Percentiles rank a stretch among this genome's conserved stretches.
Evolutionary conservation across 352 stramenopile genomes (phyloP).

Genomic region (Globisporangium uncinulatum): DNA sequence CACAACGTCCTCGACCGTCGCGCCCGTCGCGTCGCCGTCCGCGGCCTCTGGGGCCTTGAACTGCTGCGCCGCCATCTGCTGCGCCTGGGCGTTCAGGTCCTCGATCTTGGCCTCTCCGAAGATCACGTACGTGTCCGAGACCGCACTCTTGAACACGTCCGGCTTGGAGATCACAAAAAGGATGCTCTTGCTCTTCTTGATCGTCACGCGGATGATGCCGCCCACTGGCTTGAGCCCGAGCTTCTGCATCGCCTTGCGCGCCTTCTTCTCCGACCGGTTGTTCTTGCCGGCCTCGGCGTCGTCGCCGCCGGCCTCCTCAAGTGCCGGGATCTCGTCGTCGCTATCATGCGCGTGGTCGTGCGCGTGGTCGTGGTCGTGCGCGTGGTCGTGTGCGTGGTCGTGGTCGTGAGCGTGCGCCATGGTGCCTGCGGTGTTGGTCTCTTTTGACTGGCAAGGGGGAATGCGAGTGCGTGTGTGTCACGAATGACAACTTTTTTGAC

Average conservation of each 20-base stretch:
- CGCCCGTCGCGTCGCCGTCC: slow-evolving; percentile 29
- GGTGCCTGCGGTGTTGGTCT: slow-evolving; percentile 13
- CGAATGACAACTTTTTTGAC: too few species aligned
- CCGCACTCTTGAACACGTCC: slow-evolving; percentile 97
- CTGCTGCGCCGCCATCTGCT: slow-evolving; percentile 89
- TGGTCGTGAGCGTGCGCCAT: slow-evolving; percentile 45
- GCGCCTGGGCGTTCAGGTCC: slow-evolving; percentile 91
- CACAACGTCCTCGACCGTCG: slow-evolving; percentile 78
- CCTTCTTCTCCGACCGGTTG: slow-evolving; percentile 99
- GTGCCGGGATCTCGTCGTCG: slow-evolving; percentile 79
- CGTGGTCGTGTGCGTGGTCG: slow-evolving; percentile 26
- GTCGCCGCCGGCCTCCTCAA: slow-evolving; percentile 65
- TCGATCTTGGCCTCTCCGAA: slow-evolving; percentile 99
- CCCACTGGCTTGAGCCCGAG: slow-evolving; percentile 95
- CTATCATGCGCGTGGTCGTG: slow-evolving; percentile 44
- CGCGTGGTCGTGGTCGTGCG: slow-evolving; percentile 33
- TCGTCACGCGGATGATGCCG: slow-evolving; percentile 96
- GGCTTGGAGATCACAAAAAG: slow-evolving; percentile 98
- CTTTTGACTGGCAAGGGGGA: not conserved
- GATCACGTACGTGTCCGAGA: slow-evolving; percentile 96
- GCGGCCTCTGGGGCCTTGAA: slow-evolving; percentile 75
- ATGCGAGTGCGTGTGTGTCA: too few species aligned
- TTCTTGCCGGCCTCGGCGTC: slow-evolving; percentile 82
- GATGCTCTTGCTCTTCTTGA: slow-evolving; percentile 99
- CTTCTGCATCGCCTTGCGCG: slow-evolving; percentile 98